phyloP scores from a whole-genome alignment of 306 rosid species.

The Quercus ilex region DNA sequence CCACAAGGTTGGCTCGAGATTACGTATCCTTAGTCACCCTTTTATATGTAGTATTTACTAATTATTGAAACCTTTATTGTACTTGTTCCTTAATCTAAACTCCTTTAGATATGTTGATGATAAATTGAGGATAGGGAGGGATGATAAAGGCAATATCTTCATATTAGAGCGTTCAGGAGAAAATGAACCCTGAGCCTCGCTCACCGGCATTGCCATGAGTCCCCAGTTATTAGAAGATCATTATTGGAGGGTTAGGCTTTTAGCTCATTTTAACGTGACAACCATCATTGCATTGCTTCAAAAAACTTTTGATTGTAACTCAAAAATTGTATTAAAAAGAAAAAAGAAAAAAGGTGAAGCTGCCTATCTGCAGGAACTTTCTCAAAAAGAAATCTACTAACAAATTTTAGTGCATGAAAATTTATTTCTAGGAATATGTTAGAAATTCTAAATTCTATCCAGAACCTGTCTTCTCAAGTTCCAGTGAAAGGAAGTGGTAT shows the following conservation, averaged over 20 bases:
- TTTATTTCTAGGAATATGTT: background rate
- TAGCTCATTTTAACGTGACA: background rate
- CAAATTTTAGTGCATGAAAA: background rate
- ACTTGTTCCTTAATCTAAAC: constrained; percentile 33
- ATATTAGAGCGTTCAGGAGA: constrained; percentile 59
- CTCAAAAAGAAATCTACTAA: background rate
- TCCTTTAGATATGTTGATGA: constrained; percentile 69
- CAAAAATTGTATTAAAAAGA: background rate
- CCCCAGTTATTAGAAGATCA: background rate
- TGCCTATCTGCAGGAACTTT: background rate
- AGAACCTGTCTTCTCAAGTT: no score
- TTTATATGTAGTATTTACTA: background rate
- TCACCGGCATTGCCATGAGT: background rate
- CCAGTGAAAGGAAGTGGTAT: background rate
- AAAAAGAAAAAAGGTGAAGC: no score
- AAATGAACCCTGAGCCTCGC: background rate
- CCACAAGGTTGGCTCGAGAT: constrained; percentile 95
- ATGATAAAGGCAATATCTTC: constrained; percentile 75
- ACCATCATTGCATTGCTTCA: background rate
- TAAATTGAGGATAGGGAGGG: constrained; percentile 75
- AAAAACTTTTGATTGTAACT: background rate
- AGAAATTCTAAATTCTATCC: background rate
- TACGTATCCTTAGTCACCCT: constrained; percentile 65
- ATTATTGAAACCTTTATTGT: background rate
- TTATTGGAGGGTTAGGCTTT: background rate